A percentile compares a stretch with the other conserved stretches of the same genome.
Evolutionary conservation across 1,139 yeast genomes (phyloP).

Genomic region (Pichia inconspicua): DNA sequence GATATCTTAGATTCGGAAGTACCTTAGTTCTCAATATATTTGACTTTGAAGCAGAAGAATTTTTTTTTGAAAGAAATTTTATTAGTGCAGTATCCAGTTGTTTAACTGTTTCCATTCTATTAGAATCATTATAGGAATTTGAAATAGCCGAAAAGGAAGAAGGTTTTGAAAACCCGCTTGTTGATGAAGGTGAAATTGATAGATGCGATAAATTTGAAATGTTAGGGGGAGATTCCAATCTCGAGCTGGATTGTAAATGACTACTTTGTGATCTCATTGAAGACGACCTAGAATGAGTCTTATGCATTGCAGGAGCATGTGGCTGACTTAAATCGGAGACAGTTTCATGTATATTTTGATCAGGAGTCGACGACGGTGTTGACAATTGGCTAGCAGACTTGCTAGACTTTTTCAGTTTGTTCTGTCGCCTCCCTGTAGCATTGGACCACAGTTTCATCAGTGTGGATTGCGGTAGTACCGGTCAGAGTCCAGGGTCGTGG

Average conservation of each 20-base stretch:
- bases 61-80: conserved; percentile 43
- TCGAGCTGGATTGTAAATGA: neutral
- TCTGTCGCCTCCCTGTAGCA: neutral
- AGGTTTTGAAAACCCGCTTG: neutral
- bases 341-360: neutral
- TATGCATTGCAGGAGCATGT: conserved; percentile 1
- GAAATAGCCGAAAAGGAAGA: neutral
- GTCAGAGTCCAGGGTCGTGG: neutral
- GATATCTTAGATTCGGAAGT: conserved; percentile 47
- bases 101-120: conserved; percentile 27
- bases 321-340: neutral
- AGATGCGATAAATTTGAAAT: conserved; percentile 2
- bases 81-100: conserved; percentile 37
- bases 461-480: neutral
- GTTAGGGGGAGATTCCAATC: neutral
- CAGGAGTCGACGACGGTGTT: neutral
- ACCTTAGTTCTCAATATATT: conserved; percentile 59
- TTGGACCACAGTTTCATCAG: neutral
- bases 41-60: conserved; percentile 36
- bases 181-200: conserved; percentile 1
- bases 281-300: conserved; percentile 9
- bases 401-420: neutral
- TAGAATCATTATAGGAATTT: neutral
- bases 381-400: neutral
- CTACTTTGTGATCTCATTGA: conserved; percentile 6